phyloP scores from a whole-genome alignment of 768 basidiomycete genomes.

The Chalciporus chontae region DNA sequence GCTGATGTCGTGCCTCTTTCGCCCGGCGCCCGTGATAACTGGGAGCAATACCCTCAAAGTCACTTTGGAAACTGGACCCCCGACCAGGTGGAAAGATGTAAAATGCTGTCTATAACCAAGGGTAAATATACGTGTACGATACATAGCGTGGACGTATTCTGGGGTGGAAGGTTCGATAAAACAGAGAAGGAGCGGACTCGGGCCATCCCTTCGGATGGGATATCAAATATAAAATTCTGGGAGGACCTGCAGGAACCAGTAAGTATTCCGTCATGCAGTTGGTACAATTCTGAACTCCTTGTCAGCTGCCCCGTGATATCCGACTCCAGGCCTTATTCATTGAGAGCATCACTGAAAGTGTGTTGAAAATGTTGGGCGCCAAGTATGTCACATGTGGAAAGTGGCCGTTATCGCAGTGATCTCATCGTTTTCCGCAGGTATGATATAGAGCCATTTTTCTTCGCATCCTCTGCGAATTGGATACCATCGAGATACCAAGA shows the following conservation, averaged over 20 bases:
- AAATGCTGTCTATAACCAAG: conserved; percentile 28
- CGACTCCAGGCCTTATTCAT: conserved; percentile 36
- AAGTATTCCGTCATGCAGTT: not conserved
- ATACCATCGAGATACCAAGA: conserved; percentile 44
- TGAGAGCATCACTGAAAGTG: conserved; percentile 31
- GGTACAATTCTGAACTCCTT: not conserved
- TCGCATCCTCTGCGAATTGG: conserved; percentile 40
- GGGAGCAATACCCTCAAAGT: conserved; percentile 46
- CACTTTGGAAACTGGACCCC: conserved; percentile 56
- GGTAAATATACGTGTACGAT: conserved; percentile 13
- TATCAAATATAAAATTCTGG: conserved; percentile 23
- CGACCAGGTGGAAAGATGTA: conserved; percentile 36
- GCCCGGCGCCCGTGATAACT: conserved; percentile 9
- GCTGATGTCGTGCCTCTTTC: conserved; percentile 10
- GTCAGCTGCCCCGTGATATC: conserved; percentile 20
- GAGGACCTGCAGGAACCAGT: conserved; percentile 26
- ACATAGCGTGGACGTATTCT: conserved; percentile 20
- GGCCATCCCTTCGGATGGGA: conserved; percentile 15
- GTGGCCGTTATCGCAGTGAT: not conserved
- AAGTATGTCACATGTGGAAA: conserved; percentile 21
- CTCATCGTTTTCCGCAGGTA: conserved; percentile 27
- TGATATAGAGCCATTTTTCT: conserved; percentile 43
- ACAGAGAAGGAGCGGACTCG: conserved; percentile 1
- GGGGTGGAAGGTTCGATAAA: conserved; percentile 16
- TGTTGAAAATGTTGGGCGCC: conserved; percentile 36